Evolutionary conservation across 306 rosid genomes (phyloP).

Genomic region (Parietaria judaica): DNA sequence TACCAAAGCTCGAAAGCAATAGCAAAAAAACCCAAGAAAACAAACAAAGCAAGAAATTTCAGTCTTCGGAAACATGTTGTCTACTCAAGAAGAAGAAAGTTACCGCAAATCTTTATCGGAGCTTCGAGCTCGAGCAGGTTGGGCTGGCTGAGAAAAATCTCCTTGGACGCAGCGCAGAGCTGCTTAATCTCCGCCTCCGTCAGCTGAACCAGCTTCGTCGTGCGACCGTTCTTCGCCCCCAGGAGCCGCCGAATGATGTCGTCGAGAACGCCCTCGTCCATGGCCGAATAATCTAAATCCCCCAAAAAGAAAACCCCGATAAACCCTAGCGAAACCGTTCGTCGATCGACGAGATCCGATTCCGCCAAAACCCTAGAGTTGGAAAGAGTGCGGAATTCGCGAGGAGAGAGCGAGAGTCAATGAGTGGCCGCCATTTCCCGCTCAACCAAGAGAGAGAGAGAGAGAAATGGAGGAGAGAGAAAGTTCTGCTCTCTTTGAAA

Average conservation of each 20-base stretch:
- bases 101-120: constrained; percentile 80
- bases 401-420: constrained; percentile 1
- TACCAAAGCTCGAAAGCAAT: neutral
- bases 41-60: neutral
- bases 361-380: neutral
- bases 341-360: no score
- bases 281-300: constrained; percentile 3
- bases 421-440: constrained; percentile 13
- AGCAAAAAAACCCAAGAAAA: neutral
- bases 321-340: constrained; percentile 10
- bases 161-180: constrained; percentile 50
- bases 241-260: constrained; percentile 58
- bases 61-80: neutral
- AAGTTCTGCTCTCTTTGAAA: neutral
- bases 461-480: constrained; percentile 1
- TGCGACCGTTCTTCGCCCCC: constrained; percentile 62
- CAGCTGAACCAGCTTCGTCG: constrained; percentile 59
- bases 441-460: constrained; percentile 1
- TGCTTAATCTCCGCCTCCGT: constrained; percentile 64
- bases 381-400: neutral
- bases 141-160: constrained; percentile 77
- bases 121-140: constrained; percentile 87
- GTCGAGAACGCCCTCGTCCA: constrained; percentile 52
- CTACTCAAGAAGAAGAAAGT: neutral
- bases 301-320: neutral